Base-by-base conservation (phyloP, 768 basidiomycete genomes). In the Daedaleopsis nitida region DNA sequence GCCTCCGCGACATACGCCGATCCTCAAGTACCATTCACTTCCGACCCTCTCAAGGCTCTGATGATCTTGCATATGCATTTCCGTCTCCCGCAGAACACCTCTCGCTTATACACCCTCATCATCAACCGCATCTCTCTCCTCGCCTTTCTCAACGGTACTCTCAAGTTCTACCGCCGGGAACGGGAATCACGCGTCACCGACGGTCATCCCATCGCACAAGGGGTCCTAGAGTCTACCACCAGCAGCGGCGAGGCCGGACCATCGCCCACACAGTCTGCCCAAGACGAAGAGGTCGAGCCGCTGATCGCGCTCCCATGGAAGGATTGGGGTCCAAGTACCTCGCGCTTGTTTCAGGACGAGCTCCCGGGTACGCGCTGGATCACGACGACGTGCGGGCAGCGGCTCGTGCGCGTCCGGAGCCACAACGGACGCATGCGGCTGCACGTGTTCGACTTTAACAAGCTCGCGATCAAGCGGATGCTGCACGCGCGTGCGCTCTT, bases 381-480 rank as follows among this genome's bases (percentile, higher is more conserved):
- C 57, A 73, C 73, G 49, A 70, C 70, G 32, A 72, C 70, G 4
- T 70, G 69, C 23, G 73, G 73, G 11, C 72, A 74, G 56, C 69
- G 73, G 24, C 66, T 63, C 42, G 66, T 72, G 55, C 64, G 59
- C 52, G 45, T 55, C 24, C 59, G 52, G n/a, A 16, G 49, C 9
- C 55, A 59, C 50, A 58, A 60, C 17, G 39, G 10, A 11, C 17
- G 11, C 17, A 17, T 42, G 13, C 57, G 60, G 7, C 11, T 64
- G 43, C 39, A 27, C 24, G 65, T 71, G 37, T 60, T 55, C 49
- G 72, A 73, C 62, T 72, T 72, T 52, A 71, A 69, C 61, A 52
- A 44, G 32, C 52, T 60, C 24, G 51, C 63, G 3, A 57, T 66
- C 32, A 48, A 52, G 16, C 59, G 66, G 3, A 58, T 34, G 23